Evolutionary conservation across 2,329 filamentous ascomycete species (phyloP).

Genomic region (Biscogniauxia marginata): DNA sequence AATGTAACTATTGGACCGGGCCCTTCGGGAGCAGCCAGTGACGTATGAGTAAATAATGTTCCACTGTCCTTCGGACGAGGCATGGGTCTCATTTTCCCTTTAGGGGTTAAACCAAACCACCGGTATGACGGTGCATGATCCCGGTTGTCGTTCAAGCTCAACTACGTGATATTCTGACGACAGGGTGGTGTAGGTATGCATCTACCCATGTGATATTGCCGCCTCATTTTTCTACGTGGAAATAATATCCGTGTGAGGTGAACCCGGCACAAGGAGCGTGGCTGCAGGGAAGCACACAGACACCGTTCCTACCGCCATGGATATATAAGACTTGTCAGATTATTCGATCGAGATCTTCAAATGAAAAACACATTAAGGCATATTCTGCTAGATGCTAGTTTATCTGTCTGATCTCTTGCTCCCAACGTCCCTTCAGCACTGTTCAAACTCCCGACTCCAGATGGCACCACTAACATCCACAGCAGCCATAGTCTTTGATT

Average conservation of each 20-base stretch:
- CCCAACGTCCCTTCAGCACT: slow-evolving; percentile 8
- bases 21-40: background rate
- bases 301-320: slow-evolving; percentile 5
- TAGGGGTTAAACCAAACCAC: background rate
- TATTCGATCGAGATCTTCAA: slow-evolving; percentile 2
- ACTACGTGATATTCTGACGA: background rate
- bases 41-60: background rate
- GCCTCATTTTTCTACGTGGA: background rate
- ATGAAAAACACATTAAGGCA: slow-evolving; percentile 9
- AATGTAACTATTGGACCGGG: background rate
- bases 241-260: slow-evolving; percentile 3
- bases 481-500: slow-evolving; percentile 19
- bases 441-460: slow-evolving; percentile 5
- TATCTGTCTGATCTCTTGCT: slow-evolving; percentile 15
- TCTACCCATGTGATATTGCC: background rate
- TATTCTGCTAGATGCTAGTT: slow-evolving; percentile 26
- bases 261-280: slow-evolving; percentile 9
- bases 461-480: slow-evolving; percentile 17
- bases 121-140: background rate
- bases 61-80: background rate
- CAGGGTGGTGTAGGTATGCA: background rate
- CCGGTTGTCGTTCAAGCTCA: background rate
- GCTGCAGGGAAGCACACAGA: slow-evolving; percentile 18
- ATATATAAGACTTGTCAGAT: slow-evolving; percentile 23
- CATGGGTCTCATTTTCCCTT: background rate